Conservation (phyloP, 148 eudicot species). For the Beta vulgaris region DNA sequence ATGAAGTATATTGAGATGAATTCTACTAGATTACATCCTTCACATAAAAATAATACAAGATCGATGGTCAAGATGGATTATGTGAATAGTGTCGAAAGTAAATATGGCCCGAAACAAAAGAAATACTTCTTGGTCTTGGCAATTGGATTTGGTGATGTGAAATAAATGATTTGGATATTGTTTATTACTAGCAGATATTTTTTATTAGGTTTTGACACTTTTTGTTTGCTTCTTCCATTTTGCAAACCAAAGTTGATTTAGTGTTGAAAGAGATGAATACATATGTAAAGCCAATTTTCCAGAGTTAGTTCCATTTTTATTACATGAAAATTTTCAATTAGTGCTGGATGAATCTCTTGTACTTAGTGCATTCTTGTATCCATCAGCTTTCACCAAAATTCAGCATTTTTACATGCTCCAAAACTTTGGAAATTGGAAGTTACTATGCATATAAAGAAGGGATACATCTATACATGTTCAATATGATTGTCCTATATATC, state of each 20-base stretch:
- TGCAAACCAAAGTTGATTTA: neutral
- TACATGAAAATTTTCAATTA: conserved; percentile 4
- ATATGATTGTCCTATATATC: neutral
- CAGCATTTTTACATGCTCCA: conserved; percentile 1
- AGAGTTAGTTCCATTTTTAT: neutral
- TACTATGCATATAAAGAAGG: neutral
- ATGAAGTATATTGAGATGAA: no score
- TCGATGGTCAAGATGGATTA: no score
- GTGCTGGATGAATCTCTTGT: conserved; percentile 6
- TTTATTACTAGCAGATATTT: no score
- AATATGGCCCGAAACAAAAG: no score
- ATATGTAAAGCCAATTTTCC: neutral
- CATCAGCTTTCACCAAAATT: neutral
- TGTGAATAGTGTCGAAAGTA: no score
- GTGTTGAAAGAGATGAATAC: neutral
- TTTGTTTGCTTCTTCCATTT: neutral
- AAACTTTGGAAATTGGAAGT: conserved; percentile 6
- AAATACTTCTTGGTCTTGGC: no score
- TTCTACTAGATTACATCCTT: no score
- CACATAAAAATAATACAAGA: no score
- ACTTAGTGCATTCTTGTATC: neutral
- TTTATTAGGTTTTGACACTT: no score
- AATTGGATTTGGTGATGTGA: no score
- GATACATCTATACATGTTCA: neutral
- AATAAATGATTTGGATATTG: no score